phyloP scores from a whole-genome alignment of 306 rosid species.

The Castanea sativa region DNA sequence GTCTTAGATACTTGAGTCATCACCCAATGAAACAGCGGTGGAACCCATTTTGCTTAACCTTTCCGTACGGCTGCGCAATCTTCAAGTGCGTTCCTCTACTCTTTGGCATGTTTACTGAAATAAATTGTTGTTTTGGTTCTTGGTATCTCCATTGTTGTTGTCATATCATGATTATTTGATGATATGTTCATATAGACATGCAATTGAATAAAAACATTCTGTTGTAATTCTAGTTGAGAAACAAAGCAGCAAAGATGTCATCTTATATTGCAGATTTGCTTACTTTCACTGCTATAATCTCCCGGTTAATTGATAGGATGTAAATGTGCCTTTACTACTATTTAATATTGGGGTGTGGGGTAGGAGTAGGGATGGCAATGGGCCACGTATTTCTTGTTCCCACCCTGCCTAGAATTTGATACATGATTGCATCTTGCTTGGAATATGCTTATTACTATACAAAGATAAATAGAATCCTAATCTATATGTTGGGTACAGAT shows the following conservation, averaged over 20 bases:
- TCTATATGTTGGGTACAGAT: constrained; percentile 39
- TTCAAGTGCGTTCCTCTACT: constrained; percentile 58
- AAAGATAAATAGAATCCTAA: constrained; percentile 4
- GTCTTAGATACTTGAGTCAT: constrained; percentile 70
- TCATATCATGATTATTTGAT: neutral
- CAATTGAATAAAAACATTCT: no score
- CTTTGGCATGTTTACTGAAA: neutral
- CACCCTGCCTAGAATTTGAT: neutral
- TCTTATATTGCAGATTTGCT: neutral
- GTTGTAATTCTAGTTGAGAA: no score
- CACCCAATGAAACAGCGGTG: constrained; percentile 84
- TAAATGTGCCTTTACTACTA: neutral
- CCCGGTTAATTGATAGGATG: neutral
- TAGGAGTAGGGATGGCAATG: no score
- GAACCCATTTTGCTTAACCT: constrained; percentile 86
- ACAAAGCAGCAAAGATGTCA: no score
- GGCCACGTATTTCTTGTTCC: no score
- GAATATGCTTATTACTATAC: constrained; percentile 3
- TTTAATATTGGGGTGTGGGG: no score
- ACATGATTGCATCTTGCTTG: neutral
- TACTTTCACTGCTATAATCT: neutral
- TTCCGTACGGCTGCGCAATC: constrained; percentile 80
- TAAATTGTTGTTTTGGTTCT: neutral
- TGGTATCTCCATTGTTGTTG: constrained; percentile 1
- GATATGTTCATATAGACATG: neutral